phyloP scores from a whole-genome alignment of 352 stramenopile genomes.

The Blastocystis sp. region DNA sequence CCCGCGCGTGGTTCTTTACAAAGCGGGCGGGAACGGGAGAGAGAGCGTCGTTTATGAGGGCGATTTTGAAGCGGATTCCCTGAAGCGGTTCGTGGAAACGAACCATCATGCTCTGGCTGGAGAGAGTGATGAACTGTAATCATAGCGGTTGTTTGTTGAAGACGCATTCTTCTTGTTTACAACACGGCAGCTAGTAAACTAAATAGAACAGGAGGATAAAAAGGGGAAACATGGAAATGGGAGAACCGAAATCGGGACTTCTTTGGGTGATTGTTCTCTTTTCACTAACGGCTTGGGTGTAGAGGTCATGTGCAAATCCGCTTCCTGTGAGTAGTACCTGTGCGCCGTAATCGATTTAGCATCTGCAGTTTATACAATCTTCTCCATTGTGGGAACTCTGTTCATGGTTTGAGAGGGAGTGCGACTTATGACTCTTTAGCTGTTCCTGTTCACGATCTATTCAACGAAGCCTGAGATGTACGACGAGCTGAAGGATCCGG shows the following conservation, averaged over 20 bases:
- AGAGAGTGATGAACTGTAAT: slow-evolving; percentile 33
- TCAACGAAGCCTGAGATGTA: slow-evolving; percentile 65
- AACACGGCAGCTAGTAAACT: too few relatives aligned
- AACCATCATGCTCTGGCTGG: background rate
- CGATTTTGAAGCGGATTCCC: background rate
- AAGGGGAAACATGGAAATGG: slow-evolving; percentile 27
- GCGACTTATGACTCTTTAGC: background rate
- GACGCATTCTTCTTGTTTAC: too few relatives aligned
- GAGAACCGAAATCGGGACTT: slow-evolving; percentile 5
- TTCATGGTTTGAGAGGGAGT: slow-evolving; percentile 19
- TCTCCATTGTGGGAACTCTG: slow-evolving; percentile 65
- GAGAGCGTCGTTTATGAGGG: slow-evolving; percentile 30
- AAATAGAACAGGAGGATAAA: too few relatives aligned
- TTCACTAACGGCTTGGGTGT: background rate
- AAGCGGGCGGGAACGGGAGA: slow-evolving; percentile 41
- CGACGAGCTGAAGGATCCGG: slow-evolving; percentile 59
- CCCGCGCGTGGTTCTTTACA: slow-evolving; percentile 33
- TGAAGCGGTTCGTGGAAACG: slow-evolving; percentile 29
- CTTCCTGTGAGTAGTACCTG: slow-evolving; percentile 1
- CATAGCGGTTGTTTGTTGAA: too few relatives aligned
- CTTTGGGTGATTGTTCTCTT: background rate
- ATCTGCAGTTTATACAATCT: slow-evolving; percentile 55
- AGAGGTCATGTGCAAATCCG: slow-evolving; percentile 51
- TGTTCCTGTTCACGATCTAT: slow-evolving; percentile 66
- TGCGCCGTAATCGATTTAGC: background rate